Conservation (phyloP, 768 basidiomycete genomes). For the Coprinellus micaceus region DNA sequence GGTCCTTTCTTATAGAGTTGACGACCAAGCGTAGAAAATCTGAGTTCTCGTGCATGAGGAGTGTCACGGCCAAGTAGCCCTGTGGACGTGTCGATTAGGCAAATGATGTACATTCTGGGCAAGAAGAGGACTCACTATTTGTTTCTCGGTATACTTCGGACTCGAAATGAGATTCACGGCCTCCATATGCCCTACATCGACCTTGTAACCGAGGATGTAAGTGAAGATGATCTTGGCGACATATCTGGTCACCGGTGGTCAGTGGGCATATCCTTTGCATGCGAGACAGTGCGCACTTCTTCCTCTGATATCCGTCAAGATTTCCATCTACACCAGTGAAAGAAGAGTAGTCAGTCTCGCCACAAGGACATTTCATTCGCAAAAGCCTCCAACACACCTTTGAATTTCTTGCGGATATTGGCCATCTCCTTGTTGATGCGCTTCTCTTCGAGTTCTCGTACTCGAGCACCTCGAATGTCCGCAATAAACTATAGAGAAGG, state of each 20-base stretch:
- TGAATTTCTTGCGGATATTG: slow-evolving; percentile 98
- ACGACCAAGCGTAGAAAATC: slow-evolving; percentile 95
- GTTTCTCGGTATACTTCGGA: slow-evolving; percentile 95
- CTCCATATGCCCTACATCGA: slow-evolving; percentile 99
- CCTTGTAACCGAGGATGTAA: slow-evolving; percentile 97
- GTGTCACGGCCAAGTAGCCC: slow-evolving; percentile 96
- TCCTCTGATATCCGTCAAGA: slow-evolving; percentile 87
- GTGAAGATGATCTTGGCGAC: slow-evolving; percentile 99
- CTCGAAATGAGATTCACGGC: slow-evolving; percentile 97
- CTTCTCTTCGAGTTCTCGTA: slow-evolving; percentile 97
- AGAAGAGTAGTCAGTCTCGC: neutral
- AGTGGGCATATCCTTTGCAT: slow-evolving; percentile 4
- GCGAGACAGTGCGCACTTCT: slow-evolving; percentile 56
- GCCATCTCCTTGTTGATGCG: slow-evolving; percentile 99
- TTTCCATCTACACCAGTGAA: slow-evolving; percentile 59
- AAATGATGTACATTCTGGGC: slow-evolving; percentile 5
- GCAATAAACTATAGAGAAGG: slow-evolving; percentile 79
- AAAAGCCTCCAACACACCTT: slow-evolving; percentile 50
- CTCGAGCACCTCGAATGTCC: slow-evolving; percentile 94
- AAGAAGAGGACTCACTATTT: slow-evolving; percentile 68
- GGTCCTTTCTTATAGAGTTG: slow-evolving; percentile 96
- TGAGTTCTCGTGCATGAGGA: slow-evolving; percentile 98
- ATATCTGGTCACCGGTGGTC: slow-evolving; percentile 52
- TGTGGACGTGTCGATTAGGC: slow-evolving; percentile 28
- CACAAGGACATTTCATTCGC: neutral